A percentile compares a stretch with the other conserved stretches of the same genome.
These are phyloP conservation scores for Phaeolepiota aurea DNA, from an alignment of 768 basidiomycete genomes.

Conservation along the genomic window DNA sequence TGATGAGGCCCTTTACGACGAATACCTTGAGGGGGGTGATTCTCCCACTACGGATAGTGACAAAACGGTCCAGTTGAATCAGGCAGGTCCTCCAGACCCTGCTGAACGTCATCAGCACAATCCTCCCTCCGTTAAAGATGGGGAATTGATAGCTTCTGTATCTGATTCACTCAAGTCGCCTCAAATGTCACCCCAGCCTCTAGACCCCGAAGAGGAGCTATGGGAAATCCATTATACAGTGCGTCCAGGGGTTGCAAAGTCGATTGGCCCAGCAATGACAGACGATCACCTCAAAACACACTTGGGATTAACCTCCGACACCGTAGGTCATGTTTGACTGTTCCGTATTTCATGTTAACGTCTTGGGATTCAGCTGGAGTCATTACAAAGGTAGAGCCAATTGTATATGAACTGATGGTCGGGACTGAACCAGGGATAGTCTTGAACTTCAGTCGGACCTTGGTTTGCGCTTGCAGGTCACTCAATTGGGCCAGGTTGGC, in stretches of 20 bases:
- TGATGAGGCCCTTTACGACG: conserved; percentile 15
- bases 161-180: background rate
- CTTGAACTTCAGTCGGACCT: conserved; percentile 26
- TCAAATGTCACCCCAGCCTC: background rate
- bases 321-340: too few relatives aligned
- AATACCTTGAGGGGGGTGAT: conserved; percentile 6
- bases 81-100: background rate
- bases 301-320: background rate
- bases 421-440: conserved; percentile 12
- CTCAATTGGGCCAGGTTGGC: conserved; percentile 7
- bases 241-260: conserved; percentile 11
- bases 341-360: too few relatives aligned
- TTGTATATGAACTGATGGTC: conserved; percentile 3
- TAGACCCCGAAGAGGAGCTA: conserved; percentile 7
- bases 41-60: conserved; percentile 12
- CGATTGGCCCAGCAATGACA: background rate
- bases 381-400: conserved; percentile 15
- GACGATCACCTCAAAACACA: background rate
- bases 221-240: conserved; percentile 33
- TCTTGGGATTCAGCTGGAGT: conserved; percentile 10
- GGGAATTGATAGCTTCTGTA: background rate
- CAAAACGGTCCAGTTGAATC: conserved; percentile 12
- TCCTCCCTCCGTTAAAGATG: background rate
- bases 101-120: background rate
- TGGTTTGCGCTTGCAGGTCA: conserved; percentile 34